phyloP scores from a whole-genome alignment of 1,284 basidiomycete species.

The Ceratobasidium sp. region DNA sequence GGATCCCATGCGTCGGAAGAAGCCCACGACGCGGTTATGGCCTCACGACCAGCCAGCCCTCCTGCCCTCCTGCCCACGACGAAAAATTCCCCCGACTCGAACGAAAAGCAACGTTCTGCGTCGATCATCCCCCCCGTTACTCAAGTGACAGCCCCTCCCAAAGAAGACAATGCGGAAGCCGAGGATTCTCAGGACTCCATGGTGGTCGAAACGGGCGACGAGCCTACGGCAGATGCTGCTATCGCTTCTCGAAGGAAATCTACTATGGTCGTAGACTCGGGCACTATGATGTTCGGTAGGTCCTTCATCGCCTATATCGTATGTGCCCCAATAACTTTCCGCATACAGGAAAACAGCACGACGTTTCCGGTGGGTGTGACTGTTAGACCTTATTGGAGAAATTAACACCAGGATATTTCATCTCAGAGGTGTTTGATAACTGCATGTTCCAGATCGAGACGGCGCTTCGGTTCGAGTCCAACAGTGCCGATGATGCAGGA shows the following conservation, averaged over 20 bases:
- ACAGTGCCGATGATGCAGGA: constrained; percentile 55
- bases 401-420: too few relatives aligned
- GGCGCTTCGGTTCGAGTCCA: constrained; percentile 78
- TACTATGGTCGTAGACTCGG: constrained; percentile 68
- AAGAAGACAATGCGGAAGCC: constrained; percentile 17
- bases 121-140: constrained; percentile 1
- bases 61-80: constrained; percentile 69
- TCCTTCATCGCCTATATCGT: constrained; percentile 11
- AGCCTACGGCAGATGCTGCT: constrained; percentile 52
- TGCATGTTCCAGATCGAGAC: constrained; percentile 99
- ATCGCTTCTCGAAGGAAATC: constrained; percentile 68
- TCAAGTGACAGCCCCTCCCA: background rate
- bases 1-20: constrained; percentile 61
- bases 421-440: constrained; percentile 93
- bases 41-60: constrained; percentile 56
- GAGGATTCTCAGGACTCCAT: constrained; percentile 24
- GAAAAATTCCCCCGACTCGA: constrained; percentile 36
- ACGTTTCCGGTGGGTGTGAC: constrained; percentile 71
- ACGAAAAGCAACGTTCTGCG: background rate
- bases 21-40: constrained; percentile 84
- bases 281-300: constrained; percentile 87
- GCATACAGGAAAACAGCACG: constrained; percentile 89
- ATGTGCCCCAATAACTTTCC: constrained; percentile 26
- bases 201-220: constrained; percentile 62
- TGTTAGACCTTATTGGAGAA: too few relatives aligned